phyloP scores from a whole-genome alignment of 345 rosid species.

The Euclidium syriacum region DNA sequence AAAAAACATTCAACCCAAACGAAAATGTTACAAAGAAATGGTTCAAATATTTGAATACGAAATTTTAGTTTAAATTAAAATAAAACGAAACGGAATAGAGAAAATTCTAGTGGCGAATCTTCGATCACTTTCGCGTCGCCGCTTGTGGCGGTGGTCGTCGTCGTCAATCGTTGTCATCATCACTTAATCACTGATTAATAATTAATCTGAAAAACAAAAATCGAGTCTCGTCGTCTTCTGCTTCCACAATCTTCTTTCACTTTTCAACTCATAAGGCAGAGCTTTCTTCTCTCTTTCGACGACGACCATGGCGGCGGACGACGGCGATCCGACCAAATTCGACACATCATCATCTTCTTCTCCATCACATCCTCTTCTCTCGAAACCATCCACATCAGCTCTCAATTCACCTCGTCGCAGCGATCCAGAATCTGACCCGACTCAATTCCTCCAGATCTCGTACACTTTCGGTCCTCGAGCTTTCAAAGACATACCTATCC shows the following conservation, averaged over 20 bases:
- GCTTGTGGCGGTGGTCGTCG: slow-evolving; percentile 27
- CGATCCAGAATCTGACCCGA: slow-evolving; percentile 50
- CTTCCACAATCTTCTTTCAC: no score
- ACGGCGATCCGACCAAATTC: slow-evolving; percentile 42
- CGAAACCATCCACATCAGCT: slow-evolving; percentile 42
- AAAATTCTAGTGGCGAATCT: not conserved
- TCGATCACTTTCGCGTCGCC: slow-evolving; percentile 27
- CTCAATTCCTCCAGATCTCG: slow-evolving; percentile 84
- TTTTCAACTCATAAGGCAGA: no score
- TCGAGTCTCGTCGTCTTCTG: slow-evolving; percentile 9
- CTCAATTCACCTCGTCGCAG: slow-evolving; percentile 34
- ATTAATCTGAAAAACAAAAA: not conserved
- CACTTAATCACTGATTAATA: not conserved
- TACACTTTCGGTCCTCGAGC: slow-evolving; percentile 66
- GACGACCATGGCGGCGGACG: slow-evolving; percentile 49
- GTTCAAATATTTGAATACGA: no score
- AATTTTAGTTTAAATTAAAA: not conserved
- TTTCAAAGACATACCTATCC: slow-evolving; percentile 71
- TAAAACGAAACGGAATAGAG: not conserved
- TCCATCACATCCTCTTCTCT: slow-evolving; percentile 65
- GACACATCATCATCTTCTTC: slow-evolving; percentile 38
- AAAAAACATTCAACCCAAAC: no score
- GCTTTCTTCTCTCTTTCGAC: not conserved
- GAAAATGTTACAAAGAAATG: no score
- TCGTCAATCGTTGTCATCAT: not conserved